A percentile compares a stretch with the other conserved stretches of the same genome.
Evolutionary conservation across 345 rosid species (phyloP).

Genomic region (Gossypium bickii): DNA sequence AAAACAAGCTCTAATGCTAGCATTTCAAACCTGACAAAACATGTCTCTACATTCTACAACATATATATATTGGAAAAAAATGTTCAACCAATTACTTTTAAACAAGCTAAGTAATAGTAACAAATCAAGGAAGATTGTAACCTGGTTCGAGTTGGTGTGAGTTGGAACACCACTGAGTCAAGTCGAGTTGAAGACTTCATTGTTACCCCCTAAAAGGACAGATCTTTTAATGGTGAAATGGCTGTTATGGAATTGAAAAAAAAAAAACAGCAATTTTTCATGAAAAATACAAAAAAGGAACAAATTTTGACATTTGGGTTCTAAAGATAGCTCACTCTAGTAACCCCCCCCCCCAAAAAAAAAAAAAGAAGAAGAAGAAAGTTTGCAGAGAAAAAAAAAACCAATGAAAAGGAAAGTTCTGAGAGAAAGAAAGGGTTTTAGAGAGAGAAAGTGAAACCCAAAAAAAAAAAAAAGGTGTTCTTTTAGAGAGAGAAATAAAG

Average conservation of each 20-base stretch:
- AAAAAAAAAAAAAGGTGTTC: neutral
- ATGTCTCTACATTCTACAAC: too few species aligned
- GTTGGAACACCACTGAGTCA: slow-evolving; percentile 82
- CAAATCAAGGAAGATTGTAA: slow-evolving; percentile 18
- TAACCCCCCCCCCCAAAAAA: neutral
- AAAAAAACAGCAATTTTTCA: neutral
- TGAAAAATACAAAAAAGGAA: neutral
- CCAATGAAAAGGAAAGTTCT: neutral
- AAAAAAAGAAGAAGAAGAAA: neutral
- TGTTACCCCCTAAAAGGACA: slow-evolving; percentile 9
- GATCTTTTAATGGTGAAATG: slow-evolving; percentile 19
- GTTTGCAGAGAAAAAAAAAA: slow-evolving; percentile 24
- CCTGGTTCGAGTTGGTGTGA: slow-evolving; percentile 99
- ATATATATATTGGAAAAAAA: too few species aligned
- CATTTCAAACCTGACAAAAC: too few species aligned
- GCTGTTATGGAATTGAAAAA: neutral
- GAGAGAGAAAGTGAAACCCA: neutral
- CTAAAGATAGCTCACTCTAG: slow-evolving; percentile 11
- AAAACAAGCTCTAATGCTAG: too few species aligned
- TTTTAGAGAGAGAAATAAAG: slow-evolving; percentile 7
- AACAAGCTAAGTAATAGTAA: neutral
- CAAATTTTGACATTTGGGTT: slow-evolving; percentile 10
- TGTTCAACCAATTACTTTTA: too few species aligned
- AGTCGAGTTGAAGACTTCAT: slow-evolving; percentile 88
- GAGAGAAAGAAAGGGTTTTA: neutral